Evolutionary conservation across 192 early-diverging fungal genomes (phyloP), one percentile per base, ranked within the genome.

Genomic region (Coemansia sp.): DNA sequence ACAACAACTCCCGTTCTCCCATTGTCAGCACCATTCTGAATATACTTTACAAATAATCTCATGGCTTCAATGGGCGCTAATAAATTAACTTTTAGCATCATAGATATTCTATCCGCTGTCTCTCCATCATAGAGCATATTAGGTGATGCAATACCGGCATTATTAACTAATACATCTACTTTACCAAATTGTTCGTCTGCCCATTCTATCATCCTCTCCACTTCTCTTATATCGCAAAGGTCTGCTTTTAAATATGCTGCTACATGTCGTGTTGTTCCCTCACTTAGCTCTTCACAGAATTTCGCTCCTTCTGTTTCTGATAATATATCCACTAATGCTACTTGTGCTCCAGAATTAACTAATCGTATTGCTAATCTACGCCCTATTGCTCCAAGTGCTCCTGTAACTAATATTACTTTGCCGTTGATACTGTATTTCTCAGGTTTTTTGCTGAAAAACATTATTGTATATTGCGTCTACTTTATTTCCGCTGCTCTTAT

Each of bases 371-470:
- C 63, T 5, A 81, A 59, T 0, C 54, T 57, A 19, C 54, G 66
- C 5, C 78, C 78, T 6, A 81, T 75, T 11, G 72, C 78, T 1
- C 72, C 73, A 0, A 75, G 63, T 5, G 69, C 78, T 4, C 78
- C 78, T 0, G 78, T 80, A n/a, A 80, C 17, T 31, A 80, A 24
- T 8, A 61, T 72, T 2, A 75, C 73, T 42, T 75, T 72, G 17
- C 63, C 73, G 17, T 30, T 31, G 17, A 72, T 33, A 52, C 62
- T 64, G 30, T 77, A 72, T 7, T 62, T 14, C 14, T 3, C 9
- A 17, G 9, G 1, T 17, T 46, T 46, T 3, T 14, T 46, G 17
- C 39, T 46, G 39, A 46, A 46, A 14, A 46, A 46, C 39, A 46
- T 46, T 36, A 36, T 36, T 6, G 33, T 27, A 2, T 27, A 27